These are phyloP conservation scores for Moringa oleifera DNA, from an alignment of 345 rosid species.

Conservation along the genomic window DNA sequence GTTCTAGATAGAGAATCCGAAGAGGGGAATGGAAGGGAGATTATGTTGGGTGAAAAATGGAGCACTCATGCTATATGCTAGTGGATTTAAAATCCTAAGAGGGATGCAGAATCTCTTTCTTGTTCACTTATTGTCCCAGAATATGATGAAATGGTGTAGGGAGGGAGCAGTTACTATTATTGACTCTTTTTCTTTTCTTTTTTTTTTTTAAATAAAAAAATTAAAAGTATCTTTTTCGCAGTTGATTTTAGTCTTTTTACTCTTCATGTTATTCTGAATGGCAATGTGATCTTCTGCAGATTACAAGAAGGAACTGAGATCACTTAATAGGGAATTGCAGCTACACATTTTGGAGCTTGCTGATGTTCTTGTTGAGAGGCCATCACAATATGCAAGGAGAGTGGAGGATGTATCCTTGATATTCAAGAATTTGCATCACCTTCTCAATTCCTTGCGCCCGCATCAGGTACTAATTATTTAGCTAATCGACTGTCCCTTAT, in stretches of 20 bases:
- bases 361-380: conserved; percentile 93
- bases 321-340: conserved; percentile 79
- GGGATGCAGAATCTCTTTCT: too few relatives aligned
- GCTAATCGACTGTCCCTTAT: background rate
- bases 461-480: conserved; percentile 56
- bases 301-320: conserved; percentile 77
- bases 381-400: conserved; percentile 91
- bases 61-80: too few relatives aligned
- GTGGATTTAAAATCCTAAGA: too few relatives aligned
- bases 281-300: conserved; percentile 31
- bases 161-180: background rate
- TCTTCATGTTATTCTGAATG: background rate
- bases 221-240: too few relatives aligned
- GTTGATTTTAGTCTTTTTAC: too few relatives aligned
- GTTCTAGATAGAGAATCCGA: too few relatives aligned
- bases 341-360: conserved; percentile 88
- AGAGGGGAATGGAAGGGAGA: too few relatives aligned
- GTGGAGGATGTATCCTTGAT: conserved; percentile 87
- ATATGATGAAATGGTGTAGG: background rate
- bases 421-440: conserved; percentile 93
- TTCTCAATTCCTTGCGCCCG: conserved; percentile 89
- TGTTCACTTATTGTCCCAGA: too few relatives aligned
- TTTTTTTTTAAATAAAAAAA: too few relatives aligned
- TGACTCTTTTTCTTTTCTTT: too few relatives aligned
- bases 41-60: too few relatives aligned